These are phyloP conservation scores for Aureobasidium uvarum DNA, from an alignment of 2,329 filamentous ascomycete species.

Conservation along the genomic window DNA sequence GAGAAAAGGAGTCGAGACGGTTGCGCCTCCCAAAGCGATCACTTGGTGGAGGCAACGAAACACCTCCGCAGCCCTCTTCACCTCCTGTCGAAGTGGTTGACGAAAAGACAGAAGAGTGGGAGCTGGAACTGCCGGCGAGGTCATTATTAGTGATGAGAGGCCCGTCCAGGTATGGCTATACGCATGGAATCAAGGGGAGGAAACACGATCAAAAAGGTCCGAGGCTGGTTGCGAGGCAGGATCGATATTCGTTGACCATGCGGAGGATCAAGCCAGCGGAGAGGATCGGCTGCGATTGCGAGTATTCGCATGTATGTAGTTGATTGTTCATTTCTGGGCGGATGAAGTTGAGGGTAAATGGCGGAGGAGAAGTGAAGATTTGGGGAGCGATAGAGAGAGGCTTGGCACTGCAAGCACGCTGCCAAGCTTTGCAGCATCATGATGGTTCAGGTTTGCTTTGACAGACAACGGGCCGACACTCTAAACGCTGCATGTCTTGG, in stretches of 20 bases:
- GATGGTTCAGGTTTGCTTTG: neutral
- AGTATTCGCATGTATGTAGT: slow-evolving; percentile 23
- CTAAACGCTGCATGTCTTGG: slow-evolving; percentile 3
- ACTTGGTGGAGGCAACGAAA: slow-evolving; percentile 10
- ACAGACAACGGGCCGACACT: slow-evolving; percentile 13
- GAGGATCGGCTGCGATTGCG: slow-evolving; percentile 17
- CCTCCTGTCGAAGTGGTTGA: neutral
- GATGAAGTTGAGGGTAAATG: neutral
- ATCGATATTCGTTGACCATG: slow-evolving; percentile 26
- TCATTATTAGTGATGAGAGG: slow-evolving; percentile 24
- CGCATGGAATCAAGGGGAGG: slow-evolving; percentile 25
- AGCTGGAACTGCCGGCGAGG: slow-evolving; percentile 20
- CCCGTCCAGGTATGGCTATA: slow-evolving; percentile 17
- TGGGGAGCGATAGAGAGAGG: neutral
- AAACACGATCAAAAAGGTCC: slow-evolving; percentile 15
- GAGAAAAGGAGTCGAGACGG: slow-evolving; percentile 19
- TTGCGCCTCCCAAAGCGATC: slow-evolving; percentile 22
- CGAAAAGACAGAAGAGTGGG: slow-evolving; percentile 22
- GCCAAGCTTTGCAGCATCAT: neutral
- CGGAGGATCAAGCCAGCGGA: slow-evolving; percentile 18
- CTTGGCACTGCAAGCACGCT: neutral
- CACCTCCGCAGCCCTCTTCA: neutral
- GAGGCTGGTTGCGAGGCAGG: slow-evolving; percentile 2
- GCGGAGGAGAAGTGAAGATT: neutral
- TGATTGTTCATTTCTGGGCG: neutral